These are phyloP conservation scores for Saturnispora besseyi DNA, from an alignment of 805 yeast genomes.

Conservation along the genomic window DNA sequence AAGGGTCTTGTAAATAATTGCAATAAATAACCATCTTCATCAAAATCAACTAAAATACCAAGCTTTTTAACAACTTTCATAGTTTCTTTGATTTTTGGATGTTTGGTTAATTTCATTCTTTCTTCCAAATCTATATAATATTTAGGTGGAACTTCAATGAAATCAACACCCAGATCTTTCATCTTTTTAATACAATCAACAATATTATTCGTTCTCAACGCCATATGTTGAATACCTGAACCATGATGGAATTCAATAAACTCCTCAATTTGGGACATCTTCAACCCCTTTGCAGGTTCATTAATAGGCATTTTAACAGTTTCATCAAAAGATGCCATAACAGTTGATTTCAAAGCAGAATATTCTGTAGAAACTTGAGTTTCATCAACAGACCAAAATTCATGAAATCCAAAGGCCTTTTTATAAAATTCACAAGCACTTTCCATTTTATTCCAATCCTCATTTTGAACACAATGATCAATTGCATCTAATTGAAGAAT, in stretches of 20 bases:
- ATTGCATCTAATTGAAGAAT: slow-evolving; percentile 34
- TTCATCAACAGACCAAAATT: slow-evolving; percentile 83
- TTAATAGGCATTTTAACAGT: slow-evolving; percentile 72
- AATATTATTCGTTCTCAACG: slow-evolving; percentile 56
- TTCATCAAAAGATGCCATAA: slow-evolving; percentile 64
- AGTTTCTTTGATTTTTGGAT: slow-evolving; percentile 43
- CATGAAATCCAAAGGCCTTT: slow-evolving; percentile 58
- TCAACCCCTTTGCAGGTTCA: slow-evolving; percentile 66
- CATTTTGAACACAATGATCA: slow-evolving; percentile 80
- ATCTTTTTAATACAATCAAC: slow-evolving; percentile 44
- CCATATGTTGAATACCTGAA: slow-evolving; percentile 81
- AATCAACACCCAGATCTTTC: slow-evolving; percentile 57
- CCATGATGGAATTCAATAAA: slow-evolving; percentile 67
- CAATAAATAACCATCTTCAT: slow-evolving; percentile 63
- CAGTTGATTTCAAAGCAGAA: slow-evolving; percentile 64
- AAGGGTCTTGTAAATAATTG: slow-evolving; percentile 76
- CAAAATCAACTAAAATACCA: slow-evolving; percentile 68
- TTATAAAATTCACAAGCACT: slow-evolving; percentile 52
- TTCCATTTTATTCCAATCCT: slow-evolving; percentile 59
- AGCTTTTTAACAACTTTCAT: slow-evolving; percentile 39
- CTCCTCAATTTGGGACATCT: slow-evolving; percentile 74
- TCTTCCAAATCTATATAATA: slow-evolving; percentile 48
- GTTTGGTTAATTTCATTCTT: slow-evolving; percentile 32
- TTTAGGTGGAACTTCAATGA: slow-evolving; percentile 47
- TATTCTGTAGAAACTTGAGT: slow-evolving; percentile 58